A percentile compares a stretch with the other conserved stretches of the same genome.
Evolutionary conservation across 805 yeast genomes (phyloP).

Genomic region (Wickerhamiella qilinensis): DNA sequence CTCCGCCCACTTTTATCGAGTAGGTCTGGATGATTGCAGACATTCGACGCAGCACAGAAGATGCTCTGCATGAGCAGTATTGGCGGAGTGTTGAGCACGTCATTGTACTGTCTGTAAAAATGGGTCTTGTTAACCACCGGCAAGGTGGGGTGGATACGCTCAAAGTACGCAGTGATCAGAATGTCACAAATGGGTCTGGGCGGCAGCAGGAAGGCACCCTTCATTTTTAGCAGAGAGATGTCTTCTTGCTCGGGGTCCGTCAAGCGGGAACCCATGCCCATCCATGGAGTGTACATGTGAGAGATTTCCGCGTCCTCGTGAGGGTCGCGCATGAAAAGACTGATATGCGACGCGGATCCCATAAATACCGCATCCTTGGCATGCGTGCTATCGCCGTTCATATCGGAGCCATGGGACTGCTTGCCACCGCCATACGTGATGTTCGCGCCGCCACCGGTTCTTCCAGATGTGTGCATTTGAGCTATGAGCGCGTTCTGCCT

Average conservation of each 20-base stretch:
- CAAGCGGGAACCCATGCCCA: not conserved
- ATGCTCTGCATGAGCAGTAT: constrained; percentile 58
- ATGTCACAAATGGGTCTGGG: constrained; percentile 40
- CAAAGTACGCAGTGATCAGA: constrained; percentile 45
- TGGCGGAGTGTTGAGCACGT: constrained; percentile 42
- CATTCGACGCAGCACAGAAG: constrained; percentile 50
- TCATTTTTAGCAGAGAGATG: constrained; percentile 41
- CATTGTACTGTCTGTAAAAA: constrained; percentile 43
- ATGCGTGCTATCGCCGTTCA: not conserved
- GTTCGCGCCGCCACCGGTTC: not conserved
- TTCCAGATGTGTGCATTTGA: too few relatives aligned
- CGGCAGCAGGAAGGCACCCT: constrained; percentile 63
- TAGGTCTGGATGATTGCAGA: constrained; percentile 36
- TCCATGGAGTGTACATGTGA: not conserved
- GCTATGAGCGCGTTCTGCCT: too few relatives aligned
- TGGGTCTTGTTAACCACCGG: constrained; percentile 50
- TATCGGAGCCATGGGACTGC: not conserved
- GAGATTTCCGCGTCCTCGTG: not conserved
- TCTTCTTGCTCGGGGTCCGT: constrained; percentile 28
- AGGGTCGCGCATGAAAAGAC: not conserved
- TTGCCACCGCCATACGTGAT: not conserved
- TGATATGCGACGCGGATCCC: constrained; percentile 4
- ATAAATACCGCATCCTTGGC: constrained; percentile 1
- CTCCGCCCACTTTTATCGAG: constrained; percentile 31
- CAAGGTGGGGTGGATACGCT: constrained; percentile 45